phyloP scores from a whole-genome alignment of 2,329 filamentous ascomycete genomes.

The Talaromyces sp. region DNA sequence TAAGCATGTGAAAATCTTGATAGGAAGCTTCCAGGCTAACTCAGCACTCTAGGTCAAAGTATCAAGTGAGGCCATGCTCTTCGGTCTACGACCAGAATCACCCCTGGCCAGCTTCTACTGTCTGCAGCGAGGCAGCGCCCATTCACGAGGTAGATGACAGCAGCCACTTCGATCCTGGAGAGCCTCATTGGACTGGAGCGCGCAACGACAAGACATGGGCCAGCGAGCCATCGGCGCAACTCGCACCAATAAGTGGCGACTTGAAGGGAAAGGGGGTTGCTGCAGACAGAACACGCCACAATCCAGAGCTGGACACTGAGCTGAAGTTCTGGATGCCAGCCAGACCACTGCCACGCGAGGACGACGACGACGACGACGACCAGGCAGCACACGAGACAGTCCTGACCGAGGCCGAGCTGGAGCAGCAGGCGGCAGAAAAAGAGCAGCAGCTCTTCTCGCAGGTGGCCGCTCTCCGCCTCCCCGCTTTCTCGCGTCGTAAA shows the following conservation, averaged over 20 bases:
- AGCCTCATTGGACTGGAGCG: not conserved
- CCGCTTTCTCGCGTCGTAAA: not conserved
- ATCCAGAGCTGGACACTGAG: not conserved
- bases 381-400: not conserved
- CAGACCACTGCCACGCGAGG: not conserved
- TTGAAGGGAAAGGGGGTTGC: not conserved
- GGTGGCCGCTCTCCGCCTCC: slow-evolving; percentile 6
- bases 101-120: slow-evolving; percentile 7
- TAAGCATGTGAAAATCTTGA: not conserved
- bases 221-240: not conserved
- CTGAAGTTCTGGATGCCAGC: not conserved
- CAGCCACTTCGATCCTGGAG: not conserved
- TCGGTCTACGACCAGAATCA: slow-evolving; percentile 7
- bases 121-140: not conserved
- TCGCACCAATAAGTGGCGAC: not conserved
- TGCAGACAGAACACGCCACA: not conserved
- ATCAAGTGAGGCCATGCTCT: slow-evolving; percentile 4
- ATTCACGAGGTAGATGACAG: not conserved
- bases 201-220: not conserved
- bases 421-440: not conserved
- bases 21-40: not conserved
- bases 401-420: not conserved
- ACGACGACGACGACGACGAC: not conserved
- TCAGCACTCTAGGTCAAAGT: not conserved
- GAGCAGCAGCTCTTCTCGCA: slow-evolving; percentile 2